Evolutionary conservation across 2,329 filamentous ascomycete species (phyloP).

Genomic region (Coleophoma crateriformis): DNA sequence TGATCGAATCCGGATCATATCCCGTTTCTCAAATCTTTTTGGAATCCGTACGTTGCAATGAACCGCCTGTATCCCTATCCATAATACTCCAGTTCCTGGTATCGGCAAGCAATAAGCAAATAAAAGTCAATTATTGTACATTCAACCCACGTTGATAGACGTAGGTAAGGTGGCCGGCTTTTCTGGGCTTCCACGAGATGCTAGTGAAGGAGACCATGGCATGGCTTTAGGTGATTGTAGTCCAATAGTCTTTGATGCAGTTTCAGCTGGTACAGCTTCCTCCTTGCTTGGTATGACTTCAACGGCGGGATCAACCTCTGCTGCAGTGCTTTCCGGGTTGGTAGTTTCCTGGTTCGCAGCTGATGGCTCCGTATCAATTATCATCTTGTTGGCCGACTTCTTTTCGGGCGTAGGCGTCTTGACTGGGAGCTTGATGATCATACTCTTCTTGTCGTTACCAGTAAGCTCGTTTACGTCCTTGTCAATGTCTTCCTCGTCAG

Average conservation of each 20-base stretch:
- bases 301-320: background rate
- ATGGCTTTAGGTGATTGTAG: constrained; percentile 7
- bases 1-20: no score
- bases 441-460: constrained; percentile 50
- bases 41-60: background rate
- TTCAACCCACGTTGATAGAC: constrained; percentile 17
- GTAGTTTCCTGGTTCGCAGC: background rate
- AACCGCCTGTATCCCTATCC: constrained; percentile 13
- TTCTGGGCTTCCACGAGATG: constrained; percentile 58
- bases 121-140: background rate
- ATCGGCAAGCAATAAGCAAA: background rate
- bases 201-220: constrained; percentile 33
- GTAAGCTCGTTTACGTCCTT: constrained; percentile 50
- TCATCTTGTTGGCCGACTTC: constrained; percentile 20
- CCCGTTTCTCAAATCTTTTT: no score
- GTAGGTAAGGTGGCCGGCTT: constrained; percentile 34
- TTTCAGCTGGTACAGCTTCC: background rate
- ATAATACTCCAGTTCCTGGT: background rate
- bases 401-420: constrained; percentile 26
- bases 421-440: constrained; percentile 70
- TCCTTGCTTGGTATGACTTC: background rate
- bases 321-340: constrained; percentile 2
- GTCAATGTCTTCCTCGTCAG: constrained; percentile 32
- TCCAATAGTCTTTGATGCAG: constrained; percentile 6
- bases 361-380: constrained; percentile 5